Evolutionary conservation across 345 rosid genomes (phyloP).

Genomic region (Noccaea bulbosa): DNA sequence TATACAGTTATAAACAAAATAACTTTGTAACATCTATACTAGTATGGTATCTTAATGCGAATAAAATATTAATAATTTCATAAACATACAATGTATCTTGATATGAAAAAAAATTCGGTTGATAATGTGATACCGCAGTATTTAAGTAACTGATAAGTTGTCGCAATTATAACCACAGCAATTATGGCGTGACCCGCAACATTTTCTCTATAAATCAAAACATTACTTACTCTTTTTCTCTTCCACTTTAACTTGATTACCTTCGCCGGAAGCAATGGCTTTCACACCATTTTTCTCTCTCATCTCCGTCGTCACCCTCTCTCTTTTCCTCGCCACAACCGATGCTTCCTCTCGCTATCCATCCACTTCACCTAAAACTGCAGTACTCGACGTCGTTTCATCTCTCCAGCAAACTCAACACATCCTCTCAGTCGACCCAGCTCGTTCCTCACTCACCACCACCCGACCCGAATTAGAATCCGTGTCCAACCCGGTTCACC

Average conservation of each 20-base stretch:
- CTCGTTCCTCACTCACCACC: conserved; percentile 36
- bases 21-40: too few species aligned
- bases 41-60: too few species aligned
- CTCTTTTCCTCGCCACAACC: conserved; percentile 22
- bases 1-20: too few species aligned
- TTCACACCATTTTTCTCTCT: conserved; percentile 14
- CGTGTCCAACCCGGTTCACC: conserved; percentile 33
- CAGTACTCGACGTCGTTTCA: conserved; percentile 52
- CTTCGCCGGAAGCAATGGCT: conserved; percentile 39
- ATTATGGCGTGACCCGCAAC: conserved; percentile 38
- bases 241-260: conserved; percentile 19
- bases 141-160: conserved; percentile 14
- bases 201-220: conserved; percentile 30
- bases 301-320: conserved; percentile 32
- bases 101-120: too few species aligned
- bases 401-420: conserved; percentile 56
- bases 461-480: conserved; percentile 24
- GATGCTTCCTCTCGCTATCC: conserved; percentile 49
- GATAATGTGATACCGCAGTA: conserved; percentile 26
- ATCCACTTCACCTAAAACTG: conserved; percentile 38
- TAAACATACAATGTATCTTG: too few species aligned
- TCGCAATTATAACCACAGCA: conserved; percentile 36
- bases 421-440: conserved; percentile 55
- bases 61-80: too few species aligned
- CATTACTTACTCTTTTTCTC: not conserved